Evolutionary conservation across 139 green algal genomes (phyloP).

Genomic region (Ettlia oleoabundans): DNA sequence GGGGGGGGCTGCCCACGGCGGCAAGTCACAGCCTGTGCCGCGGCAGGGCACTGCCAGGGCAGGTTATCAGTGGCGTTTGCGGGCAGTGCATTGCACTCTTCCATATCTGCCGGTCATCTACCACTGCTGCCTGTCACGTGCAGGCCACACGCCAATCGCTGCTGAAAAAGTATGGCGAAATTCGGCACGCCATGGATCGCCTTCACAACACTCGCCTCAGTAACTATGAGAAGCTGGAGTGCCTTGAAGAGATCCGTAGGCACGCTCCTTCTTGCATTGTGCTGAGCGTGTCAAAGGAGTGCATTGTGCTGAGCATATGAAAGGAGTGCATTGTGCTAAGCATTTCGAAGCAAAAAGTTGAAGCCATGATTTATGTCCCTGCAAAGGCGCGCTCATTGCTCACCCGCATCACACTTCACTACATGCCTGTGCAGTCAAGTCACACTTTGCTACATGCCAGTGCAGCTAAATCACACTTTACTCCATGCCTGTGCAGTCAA

Average conservation of each 20-base stretch:
- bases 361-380: too few relatives aligned
- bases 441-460: background rate
- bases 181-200: constrained; percentile 72
- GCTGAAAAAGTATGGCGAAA: constrained; percentile 85
- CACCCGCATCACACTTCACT: too few relatives aligned
- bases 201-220: constrained; percentile 86
- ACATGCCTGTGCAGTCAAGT: too few relatives aligned
- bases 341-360: too few relatives aligned
- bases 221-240: constrained; percentile 82
- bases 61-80: too few relatives aligned
- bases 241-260: constrained; percentile 75
- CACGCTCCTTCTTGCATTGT: too few relatives aligned
- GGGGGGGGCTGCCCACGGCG: too few relatives aligned
- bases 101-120: background rate
- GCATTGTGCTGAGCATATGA: too few relatives aligned
- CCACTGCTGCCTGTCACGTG: constrained; percentile 4
- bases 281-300: background rate
- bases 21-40: background rate
- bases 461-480: background rate
- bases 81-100: too few relatives aligned
- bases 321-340: too few relatives aligned
- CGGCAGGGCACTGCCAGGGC: too few relatives aligned
- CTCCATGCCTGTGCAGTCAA: background rate
- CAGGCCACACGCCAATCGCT: constrained; percentile 79
- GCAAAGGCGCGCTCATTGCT: too few relatives aligned